These are phyloP conservation scores for Triangularia verruculosa DNA, from an alignment of 2,329 filamentous ascomycete species.

Conservation along the genomic window DNA sequence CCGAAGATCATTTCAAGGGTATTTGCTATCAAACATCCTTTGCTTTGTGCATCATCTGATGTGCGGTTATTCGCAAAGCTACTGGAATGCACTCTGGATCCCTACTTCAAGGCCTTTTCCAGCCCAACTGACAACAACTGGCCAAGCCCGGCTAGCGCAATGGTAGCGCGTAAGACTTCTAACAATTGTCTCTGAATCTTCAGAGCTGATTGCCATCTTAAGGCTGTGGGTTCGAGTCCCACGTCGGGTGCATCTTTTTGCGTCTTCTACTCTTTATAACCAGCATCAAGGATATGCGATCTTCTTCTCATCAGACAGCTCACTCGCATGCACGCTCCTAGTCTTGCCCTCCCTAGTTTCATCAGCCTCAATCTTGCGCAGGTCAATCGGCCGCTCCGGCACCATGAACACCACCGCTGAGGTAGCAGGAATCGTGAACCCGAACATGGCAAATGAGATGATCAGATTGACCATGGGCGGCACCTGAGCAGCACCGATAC, in stretches of 20 bases:
- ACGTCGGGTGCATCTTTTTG: slow-evolving; percentile 14
- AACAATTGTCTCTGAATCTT: neutral
- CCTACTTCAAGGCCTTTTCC: neutral
- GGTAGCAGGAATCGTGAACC: slow-evolving; percentile 39
- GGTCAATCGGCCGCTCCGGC: slow-evolving; percentile 34
- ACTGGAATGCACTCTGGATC: neutral
- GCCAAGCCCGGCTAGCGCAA: slow-evolving; percentile 17
- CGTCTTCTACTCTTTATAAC: slow-evolving; percentile 12
- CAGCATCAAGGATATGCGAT: neutral
- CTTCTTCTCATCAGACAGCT: slow-evolving; percentile 13
- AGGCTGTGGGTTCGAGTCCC: slow-evolving; percentile 24
- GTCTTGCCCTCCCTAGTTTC: slow-evolving; percentile 10
- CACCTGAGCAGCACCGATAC: slow-evolving; percentile 45
- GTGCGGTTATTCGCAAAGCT: neutral
- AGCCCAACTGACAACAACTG: neutral
- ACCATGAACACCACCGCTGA: slow-evolving; percentile 37
- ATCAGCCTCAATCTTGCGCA: slow-evolving; percentile 22
- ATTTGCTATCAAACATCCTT: neutral
- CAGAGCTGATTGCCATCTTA: slow-evolving; percentile 9
- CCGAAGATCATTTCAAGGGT: neutral
- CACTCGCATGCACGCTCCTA: slow-evolving; percentile 4
- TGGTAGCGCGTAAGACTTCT: slow-evolving; percentile 21
- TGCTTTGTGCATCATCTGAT: neutral
- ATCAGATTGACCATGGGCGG: slow-evolving; percentile 48
- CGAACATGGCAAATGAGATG: slow-evolving; percentile 48